Base-by-base conservation (phyloP, 75 land plant genomes). In the Pinus tabuliformis region DNA sequence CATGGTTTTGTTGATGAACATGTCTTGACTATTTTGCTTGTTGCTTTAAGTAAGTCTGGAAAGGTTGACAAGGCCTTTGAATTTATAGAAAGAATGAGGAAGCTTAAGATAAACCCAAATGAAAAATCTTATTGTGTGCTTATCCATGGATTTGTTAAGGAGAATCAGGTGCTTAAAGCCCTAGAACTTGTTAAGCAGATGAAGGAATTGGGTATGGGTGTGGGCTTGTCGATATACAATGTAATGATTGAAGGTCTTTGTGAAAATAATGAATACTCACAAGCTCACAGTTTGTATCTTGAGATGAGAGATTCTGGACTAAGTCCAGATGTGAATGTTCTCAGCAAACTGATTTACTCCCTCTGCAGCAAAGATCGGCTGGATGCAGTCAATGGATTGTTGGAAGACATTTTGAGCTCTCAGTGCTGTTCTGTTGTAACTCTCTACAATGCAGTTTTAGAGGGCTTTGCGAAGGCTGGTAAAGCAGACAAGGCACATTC, bases 91-190 rank as follows among this genome's bases (percentile, higher is more conserved):
- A 78, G 72, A 20, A 84, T 81, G 81, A 82, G 75, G 22, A 76
- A 54, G 18, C 42, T 39, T 16, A 72, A 80, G 56, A 16, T 86
- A 58, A 80, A 57, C 12, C 72, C 77, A 71, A 89, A 75, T 74
- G 81, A 77, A 68, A 89, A 80, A 75, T 82, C 89, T 7, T 84
- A 77, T 58, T 72, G 11, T 71, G 73, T 78, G 24, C 72, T 89
- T 81, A 75, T 87, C 76, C 86, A 89, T 79, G 89, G 89, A 36
- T 87, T 89, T 78, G 79, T 80, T 61, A 81, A 56, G 70, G 77
- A 77, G 57, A 66, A 76, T n/a, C 87, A 83, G 74, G 57, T 87
- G 30, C 81, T 78, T 33, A 81, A 82, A 78, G 91, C 89, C 30
- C 42, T 87, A 1, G 71, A 76, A 39, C 63, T 89, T 54, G 83